Base-by-base conservation (phyloP, 2,329 filamentous ascomycete species). In the Magnaporthiopsis rhizophila region DNA sequence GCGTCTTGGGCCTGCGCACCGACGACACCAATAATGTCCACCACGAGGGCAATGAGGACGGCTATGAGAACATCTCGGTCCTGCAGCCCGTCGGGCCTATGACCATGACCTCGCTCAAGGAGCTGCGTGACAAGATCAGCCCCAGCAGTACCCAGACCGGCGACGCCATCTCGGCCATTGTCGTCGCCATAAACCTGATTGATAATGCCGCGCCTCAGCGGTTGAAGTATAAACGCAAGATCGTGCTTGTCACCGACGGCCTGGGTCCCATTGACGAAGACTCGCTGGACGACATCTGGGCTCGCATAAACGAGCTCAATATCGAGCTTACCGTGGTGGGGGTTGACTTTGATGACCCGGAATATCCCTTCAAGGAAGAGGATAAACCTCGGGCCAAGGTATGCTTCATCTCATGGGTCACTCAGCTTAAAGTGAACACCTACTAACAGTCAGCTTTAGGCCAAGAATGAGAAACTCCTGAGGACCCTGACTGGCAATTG, bases 281-380 rank as follows among this genome's bases (percentile, higher is more conserved):
- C 63, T 89, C 87, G 62, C 74, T 93, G 18, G 82, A 84, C 1
- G 82, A 88, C 1, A 92, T 98, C 67, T 81, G 85, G 0, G 78
- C 78, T 58, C 92, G 92, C 73, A 85, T 97, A 59, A 91, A 91
- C 67, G 83, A 89, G 11, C 85, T 89, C 53, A 84, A 83, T 3
- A 95, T 98, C 66, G 86, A 95, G 67, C 79, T 99, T 58, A 83
- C 89, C 1, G 79, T 98, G 13, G 77, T 98, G 89, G 95, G 95
- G 18, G 86, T 96, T 24, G 95, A 99, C 74, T 98, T 99, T 75
- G 92, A 99, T 72, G 92, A 97, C 73, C 74, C 86, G 1, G 92
- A 96, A 2, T 97, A 89, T 72, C 93, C 93, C 58, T 90, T 91
- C 73, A 96, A 96, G 74, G 94, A 98, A 77, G 92, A 97, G 74